Base-by-base conservation (phyloP, 2,329 filamentous ascomycete species). In the Cryphonectria radicalis region DNA sequence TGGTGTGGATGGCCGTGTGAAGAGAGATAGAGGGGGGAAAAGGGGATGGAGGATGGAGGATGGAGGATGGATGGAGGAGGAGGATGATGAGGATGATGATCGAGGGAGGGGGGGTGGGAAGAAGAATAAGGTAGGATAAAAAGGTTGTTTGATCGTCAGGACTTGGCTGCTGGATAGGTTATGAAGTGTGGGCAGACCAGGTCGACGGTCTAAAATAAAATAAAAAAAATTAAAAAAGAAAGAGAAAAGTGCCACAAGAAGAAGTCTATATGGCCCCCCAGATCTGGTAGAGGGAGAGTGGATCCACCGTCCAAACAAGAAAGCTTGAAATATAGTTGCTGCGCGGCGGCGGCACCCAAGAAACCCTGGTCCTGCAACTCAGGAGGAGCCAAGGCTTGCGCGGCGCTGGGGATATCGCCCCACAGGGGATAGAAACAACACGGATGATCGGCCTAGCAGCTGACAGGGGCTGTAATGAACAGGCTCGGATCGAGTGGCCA, bases 321-420 rank as follows among this genome's bases (percentile, higher is more conserved):
- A 70, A 71, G 67, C 69, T 73, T 71, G 63, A 73, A 69, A 72
- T 75, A 73, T 68, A 67, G 66, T 67, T 67, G 55, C 66, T 67
- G 65, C 32, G 65, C 50, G 68, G 66, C 69, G 69, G 73, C 74
- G 75, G 74, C 70, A 73, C 66, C 65, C 69, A 70, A 72, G 6
- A 40, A n/a, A 65, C 69, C 70, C 74, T 71, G 73, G 68, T 73
- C 72, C 70, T 70, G 71, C 71, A 71, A 73, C 71, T 67, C 68
- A 71, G 69, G 68, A 73, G 71, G 70, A 73, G 74, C 66, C 62
- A 73, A 69, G 67, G 73, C 67, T 70, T 75, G 72, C 72, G 72
- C 71, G 72, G 71, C 71, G 71, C 71, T 75, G 63, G 73, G 70
- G 69, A 74, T 72, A 67, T 71, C 66, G 72, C 73, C 68, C 66